Evolutionary conservation across 768 basidiomycete species (phyloP), one percentile per base, ranked within the genome.

Genomic region (Serendipita sp.): DNA sequence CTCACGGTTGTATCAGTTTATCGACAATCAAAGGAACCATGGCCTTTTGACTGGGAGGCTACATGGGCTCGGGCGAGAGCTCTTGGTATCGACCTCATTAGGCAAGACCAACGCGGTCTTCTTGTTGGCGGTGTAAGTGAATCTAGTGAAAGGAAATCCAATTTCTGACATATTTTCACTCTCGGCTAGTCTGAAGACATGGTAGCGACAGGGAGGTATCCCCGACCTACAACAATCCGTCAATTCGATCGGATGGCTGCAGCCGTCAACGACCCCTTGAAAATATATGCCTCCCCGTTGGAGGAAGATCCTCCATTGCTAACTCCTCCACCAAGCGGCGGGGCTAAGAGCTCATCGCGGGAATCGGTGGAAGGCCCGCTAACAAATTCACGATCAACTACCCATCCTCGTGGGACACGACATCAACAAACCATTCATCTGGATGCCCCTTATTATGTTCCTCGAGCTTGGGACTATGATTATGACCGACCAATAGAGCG

Each of bases 211-310:
- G 10, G 8, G 16, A 30, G n/a, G 10, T 60, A 28, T 37, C 56
- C 56, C 8, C 56, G 56, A 35, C 56, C 24, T 4, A n/a, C n/a
- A n/a, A 60, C 56, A 7, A 60, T 60, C 15, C 56, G 56, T n/a
- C 56, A 60, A 37, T 60, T 60, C 35, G 56, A 60, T 37, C 56
- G 24, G 8, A 60, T 60, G 56, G 56, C 56, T 3, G 24, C 56
- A n/a, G 56, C 56, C 3, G 56, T 60, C 16, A 37, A 60, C n/a
- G n/a, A 16, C 8, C 56, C 35, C 35, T 35, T 35, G 28, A 35
- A 24, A 28, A n/a, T 37, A 3, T 60, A 60, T 32, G 10, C 56
- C 10, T 10, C 18, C 3, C 18, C 30, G 16, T 8, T 28, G 10
- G 56, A 60, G 15, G 24, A 60, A 60, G 56, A n/a, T n/a, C 34